Conservation (phyloP, 768 basidiomycete species). For the Crucibulum laeve region DNA sequence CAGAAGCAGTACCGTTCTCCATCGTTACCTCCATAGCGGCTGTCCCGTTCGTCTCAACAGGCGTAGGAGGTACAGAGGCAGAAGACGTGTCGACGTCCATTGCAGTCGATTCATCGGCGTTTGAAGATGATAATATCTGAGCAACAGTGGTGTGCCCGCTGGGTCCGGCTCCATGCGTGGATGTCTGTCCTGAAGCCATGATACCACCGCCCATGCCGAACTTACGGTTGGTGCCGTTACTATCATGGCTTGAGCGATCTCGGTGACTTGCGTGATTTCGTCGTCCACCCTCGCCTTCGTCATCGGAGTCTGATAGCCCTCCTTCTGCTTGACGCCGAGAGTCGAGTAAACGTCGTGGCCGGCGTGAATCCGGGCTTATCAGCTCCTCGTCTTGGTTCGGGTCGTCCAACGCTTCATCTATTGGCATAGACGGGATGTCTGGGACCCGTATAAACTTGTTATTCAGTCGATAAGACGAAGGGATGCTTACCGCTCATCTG, state of each 20-base stretch:
- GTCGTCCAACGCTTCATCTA: slow-evolving; percentile 83
- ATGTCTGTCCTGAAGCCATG: slow-evolving; percentile 54
- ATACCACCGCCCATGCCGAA: slow-evolving; percentile 72
- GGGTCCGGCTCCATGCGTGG: slow-evolving; percentile 71
- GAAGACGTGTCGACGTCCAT: slow-evolving; percentile 43
- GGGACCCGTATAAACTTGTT: not conserved
- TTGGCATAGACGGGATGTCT: slow-evolving; percentile 84
- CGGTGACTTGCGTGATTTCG: slow-evolving; percentile 61
- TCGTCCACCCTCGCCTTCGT: slow-evolving; percentile 89
- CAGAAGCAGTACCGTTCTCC: not conserved
- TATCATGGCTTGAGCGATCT: slow-evolving; percentile 44
- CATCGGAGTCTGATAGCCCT: slow-evolving; percentile 95
- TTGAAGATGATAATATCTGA: slow-evolving; percentile 32
- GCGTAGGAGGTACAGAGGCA: slow-evolving; percentile 10
- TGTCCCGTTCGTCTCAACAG: slow-evolving; percentile 18
- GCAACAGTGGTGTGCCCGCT: slow-evolving; percentile 62
- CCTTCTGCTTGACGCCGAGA: slow-evolving; percentile 78
- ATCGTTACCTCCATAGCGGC: slow-evolving; percentile 1
- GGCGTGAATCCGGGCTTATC: slow-evolving; percentile 70
- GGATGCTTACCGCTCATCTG: slow-evolving; percentile 76
- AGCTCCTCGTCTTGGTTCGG: slow-evolving; percentile 80
- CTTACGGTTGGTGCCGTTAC: slow-evolving; percentile 36
- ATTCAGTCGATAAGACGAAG: not conserved
- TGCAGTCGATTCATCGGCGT: slow-evolving; percentile 16
- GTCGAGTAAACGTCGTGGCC: slow-evolving; percentile 76